These are phyloP conservation scores for Exophiala lecanii-corni DNA, from an alignment of 2,329 filamentous ascomycete species.

Conservation along the genomic window DNA sequence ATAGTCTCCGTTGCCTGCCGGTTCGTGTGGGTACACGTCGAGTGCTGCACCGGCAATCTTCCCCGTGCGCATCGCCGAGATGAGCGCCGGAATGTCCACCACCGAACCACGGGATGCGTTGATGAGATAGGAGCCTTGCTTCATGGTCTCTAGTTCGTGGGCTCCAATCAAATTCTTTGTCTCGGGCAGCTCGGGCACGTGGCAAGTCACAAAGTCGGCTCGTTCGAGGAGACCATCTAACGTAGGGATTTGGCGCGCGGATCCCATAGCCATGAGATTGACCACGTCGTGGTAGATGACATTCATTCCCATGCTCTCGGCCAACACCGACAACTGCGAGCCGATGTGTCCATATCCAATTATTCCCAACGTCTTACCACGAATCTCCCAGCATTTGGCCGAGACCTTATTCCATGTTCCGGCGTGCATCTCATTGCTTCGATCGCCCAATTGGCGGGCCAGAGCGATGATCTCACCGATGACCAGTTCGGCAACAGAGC, in stretches of 20 bases:
- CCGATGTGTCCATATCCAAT: constrained; percentile 97
- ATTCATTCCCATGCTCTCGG: constrained; percentile 95
- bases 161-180: constrained; percentile 89
- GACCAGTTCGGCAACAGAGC: constrained; percentile 92
- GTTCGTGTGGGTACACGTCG: constrained; percentile 93
- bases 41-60: constrained; percentile 92
- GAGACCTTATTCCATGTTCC: constrained; percentile 99
- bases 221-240: constrained; percentile 70
- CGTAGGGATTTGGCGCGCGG: constrained; percentile 73
- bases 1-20: constrained; percentile 88
- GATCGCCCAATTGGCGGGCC: constrained; percentile 86
- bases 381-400: constrained; percentile 93
- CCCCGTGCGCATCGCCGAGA: constrained; percentile 78
- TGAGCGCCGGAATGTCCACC: constrained; percentile 86
- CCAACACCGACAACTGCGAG: constrained; percentile 88
- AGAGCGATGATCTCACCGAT: constrained; percentile 90
- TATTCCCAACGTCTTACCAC: constrained; percentile 96
- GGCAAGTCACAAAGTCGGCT: constrained; percentile 88
- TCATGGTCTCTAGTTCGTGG: constrained; percentile 79
- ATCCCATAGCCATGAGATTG: constrained; percentile 91
- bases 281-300: constrained; percentile 97
- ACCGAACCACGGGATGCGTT: constrained; percentile 93
- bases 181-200: constrained; percentile 89
- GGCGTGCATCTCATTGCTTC: constrained; percentile 87
- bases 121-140: constrained; percentile 86